Conservation (phyloP, 2,329 filamentous ascomycete genomes). For the Hymenoscyphus occultus region DNA sequence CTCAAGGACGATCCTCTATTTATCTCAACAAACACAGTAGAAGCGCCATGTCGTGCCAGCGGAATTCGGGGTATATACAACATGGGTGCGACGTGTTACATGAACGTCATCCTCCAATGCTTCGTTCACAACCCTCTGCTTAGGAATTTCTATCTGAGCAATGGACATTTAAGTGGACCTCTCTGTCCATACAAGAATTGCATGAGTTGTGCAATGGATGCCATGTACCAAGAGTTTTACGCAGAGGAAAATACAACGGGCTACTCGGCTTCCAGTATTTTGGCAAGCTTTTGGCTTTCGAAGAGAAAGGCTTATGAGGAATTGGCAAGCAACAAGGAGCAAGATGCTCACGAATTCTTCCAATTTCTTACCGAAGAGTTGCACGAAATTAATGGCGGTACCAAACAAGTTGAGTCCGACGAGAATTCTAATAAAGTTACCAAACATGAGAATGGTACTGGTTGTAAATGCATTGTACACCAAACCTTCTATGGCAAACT, state of each 20-base stretch:
- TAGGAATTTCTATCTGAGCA: conserved; percentile 86
- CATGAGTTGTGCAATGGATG: conserved; percentile 68
- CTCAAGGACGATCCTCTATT: conserved; percentile 72
- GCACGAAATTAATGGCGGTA: conserved; percentile 69
- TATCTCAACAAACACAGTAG: conserved; percentile 73
- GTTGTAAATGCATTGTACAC: conserved; percentile 87
- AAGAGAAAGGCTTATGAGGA: conserved; percentile 70
- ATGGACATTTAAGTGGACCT: conserved; percentile 77
- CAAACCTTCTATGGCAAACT: conserved; percentile 92
- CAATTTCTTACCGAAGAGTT: conserved; percentile 92
- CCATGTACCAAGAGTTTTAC: conserved; percentile 72
- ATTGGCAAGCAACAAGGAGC: conserved; percentile 86
- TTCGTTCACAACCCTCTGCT: conserved; percentile 92
- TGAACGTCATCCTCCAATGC: conserved; percentile 92
- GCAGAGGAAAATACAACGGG: conserved; percentile 77
- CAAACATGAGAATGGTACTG: conserved; percentile 31
- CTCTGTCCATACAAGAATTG: conserved; percentile 60
- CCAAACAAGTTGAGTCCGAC: conserved; percentile 40
- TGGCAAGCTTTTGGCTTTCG: conserved; percentile 87
- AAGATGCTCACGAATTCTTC: conserved; percentile 96
- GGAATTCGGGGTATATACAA: conserved; percentile 93
- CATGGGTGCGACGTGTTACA: conserved; percentile 97
- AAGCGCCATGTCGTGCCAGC: conserved; percentile 78
- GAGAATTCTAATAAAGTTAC: conserved; percentile 27
- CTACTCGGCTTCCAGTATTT: conserved; percentile 84